Conservation (phyloP, 2,329 filamentous ascomycete genomes). For the Clathrospora elynae region DNA sequence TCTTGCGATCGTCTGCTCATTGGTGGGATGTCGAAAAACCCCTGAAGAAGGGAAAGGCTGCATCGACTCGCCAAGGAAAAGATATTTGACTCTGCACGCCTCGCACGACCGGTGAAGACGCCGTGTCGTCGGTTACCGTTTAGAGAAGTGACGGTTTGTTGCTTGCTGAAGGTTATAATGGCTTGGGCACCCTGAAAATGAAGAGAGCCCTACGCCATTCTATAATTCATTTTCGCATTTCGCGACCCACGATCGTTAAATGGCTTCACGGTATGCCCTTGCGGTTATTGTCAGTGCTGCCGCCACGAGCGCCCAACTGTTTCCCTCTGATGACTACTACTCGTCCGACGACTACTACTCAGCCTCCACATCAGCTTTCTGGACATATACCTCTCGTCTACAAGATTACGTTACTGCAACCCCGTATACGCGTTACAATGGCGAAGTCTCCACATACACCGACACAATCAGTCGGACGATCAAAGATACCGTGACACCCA, state of each 20-base stretch:
- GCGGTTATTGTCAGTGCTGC: conserved; percentile 21
- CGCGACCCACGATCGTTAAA: conserved; percentile 16
- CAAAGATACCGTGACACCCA: conserved; percentile 34
- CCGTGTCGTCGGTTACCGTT: conserved; percentile 11
- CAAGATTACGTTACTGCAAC: conserved; percentile 20
- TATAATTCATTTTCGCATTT: conserved; percentile 19
- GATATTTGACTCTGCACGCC: conserved; percentile 22
- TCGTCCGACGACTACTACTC: conserved; percentile 1
- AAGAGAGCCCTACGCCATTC: conserved; percentile 11
- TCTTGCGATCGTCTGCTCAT: conserved; percentile 16
- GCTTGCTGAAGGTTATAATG: conserved; percentile 30
- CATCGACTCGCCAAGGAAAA: conserved; percentile 22
- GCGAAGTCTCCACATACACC: conserved; percentile 15
- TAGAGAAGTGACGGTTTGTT: conserved; percentile 17
- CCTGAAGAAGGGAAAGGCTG: conserved; percentile 23
- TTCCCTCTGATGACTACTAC: conserved; percentile 1
- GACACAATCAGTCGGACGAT: conserved; percentile 24
- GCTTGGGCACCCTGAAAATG: conserved; percentile 19
- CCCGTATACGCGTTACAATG: conserved; percentile 21
- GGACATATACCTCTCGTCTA: conserved; percentile 33
- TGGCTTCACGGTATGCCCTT: conserved; percentile 22
- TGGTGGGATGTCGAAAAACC: conserved; percentile 10
- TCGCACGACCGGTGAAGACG: conserved; percentile 29
- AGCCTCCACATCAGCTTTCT: conserved; percentile 22
- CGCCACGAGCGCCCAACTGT: conserved; percentile 20